Base-by-base conservation (phyloP, 805 yeast species). In the Starmerella stellata region DNA sequence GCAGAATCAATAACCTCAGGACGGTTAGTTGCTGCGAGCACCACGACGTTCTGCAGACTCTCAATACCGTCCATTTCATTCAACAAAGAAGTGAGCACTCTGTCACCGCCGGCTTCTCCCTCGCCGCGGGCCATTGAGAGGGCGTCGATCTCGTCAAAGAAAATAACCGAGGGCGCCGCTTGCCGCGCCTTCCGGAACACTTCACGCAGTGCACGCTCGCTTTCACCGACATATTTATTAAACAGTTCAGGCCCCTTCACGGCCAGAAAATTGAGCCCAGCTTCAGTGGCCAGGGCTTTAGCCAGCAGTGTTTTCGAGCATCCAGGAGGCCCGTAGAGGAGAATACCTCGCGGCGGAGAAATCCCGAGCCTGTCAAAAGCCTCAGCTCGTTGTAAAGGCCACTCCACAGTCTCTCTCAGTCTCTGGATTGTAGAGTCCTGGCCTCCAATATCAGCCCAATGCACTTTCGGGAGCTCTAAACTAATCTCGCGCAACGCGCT, bases 31-130 rank as follows among this genome's bases (percentile, higher is more conserved):
- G 98, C 98, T 2, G 95, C 98, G 21, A 90, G 77, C 9, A 90
- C 76, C 2, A 83, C 80, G 4, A 90, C 98, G 2, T 94, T 95
- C 37, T 78, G 79, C 48, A 90, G 61, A 44, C 85, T 93, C 57
- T 90, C 99, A 15, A 90, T 87, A 53, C 99, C 99, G 55, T 90
- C 99, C 50, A 90, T 79, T 57, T 90, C 99, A 52, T 87, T 90
- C 50, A 90, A 66, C 48, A 90, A 61, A 0, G 96, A 78, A 2
- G 95, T 87, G 42, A 90, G 62, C 1, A 90, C 95, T 50, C 92
- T 78, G 44, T 74, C 81, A 0, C 87, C 72, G 2, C 62, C 62
- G 16, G 77, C 68, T 0, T 82, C 75, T 0, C 74, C 61, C 15
- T 62, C 68, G 2, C 68, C 62, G 49, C 98, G 65, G 38, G 78